Conservation (phyloP, 1,284 basidiomycete species). For the Boletellus sp. region DNA sequence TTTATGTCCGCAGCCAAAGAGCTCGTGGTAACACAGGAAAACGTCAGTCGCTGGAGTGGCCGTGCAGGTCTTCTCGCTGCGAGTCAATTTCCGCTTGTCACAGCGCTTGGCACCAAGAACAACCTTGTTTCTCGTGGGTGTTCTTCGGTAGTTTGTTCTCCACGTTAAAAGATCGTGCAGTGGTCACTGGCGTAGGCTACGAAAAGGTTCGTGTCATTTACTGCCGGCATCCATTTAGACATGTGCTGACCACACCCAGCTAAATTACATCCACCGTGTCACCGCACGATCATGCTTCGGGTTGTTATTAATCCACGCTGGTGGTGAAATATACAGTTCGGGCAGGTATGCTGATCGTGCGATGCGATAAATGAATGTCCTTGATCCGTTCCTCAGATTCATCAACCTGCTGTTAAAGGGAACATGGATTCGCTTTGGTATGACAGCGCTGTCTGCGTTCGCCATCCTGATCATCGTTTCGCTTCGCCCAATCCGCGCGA, state of each 20-base stretch:
- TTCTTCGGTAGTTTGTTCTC: neutral
- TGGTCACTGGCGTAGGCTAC: slow-evolving; percentile 56
- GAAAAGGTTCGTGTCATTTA: slow-evolving; percentile 43
- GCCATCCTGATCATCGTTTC: slow-evolving; percentile 40
- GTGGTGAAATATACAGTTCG: slow-evolving; percentile 34
- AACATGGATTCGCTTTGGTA: slow-evolving; percentile 40
- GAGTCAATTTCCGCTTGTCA: slow-evolving; percentile 59
- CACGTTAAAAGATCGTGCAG: slow-evolving; percentile 29
- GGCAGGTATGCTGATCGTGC: slow-evolving; percentile 10
- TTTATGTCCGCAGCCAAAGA: slow-evolving; percentile 34
- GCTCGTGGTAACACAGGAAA: slow-evolving; percentile 32
- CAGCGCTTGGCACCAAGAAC: slow-evolving; percentile 62
- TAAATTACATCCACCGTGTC: slow-evolving; percentile 53
- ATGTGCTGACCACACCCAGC: slow-evolving; percentile 28
- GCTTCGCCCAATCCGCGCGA: slow-evolving; percentile 41
- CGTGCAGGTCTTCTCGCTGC: slow-evolving; percentile 49
- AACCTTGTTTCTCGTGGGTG: slow-evolving; percentile 55
- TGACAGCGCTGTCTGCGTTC: slow-evolving; percentile 38
- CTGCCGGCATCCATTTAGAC: neutral
- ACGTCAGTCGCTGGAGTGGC: slow-evolving; percentile 44
- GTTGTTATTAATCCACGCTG: slow-evolving; percentile 50
- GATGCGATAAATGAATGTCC: neutral
- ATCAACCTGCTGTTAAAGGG: slow-evolving; percentile 1
- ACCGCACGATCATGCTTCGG: slow-evolving; percentile 45
- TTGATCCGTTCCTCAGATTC: slow-evolving; percentile 11